Percentiles rank a stretch among this genome's conserved stretches.
These are phyloP conservation scores for Globisporangium iwayamae DNA, from an alignment of 352 stramenopile species.

Conservation along the genomic window DNA sequence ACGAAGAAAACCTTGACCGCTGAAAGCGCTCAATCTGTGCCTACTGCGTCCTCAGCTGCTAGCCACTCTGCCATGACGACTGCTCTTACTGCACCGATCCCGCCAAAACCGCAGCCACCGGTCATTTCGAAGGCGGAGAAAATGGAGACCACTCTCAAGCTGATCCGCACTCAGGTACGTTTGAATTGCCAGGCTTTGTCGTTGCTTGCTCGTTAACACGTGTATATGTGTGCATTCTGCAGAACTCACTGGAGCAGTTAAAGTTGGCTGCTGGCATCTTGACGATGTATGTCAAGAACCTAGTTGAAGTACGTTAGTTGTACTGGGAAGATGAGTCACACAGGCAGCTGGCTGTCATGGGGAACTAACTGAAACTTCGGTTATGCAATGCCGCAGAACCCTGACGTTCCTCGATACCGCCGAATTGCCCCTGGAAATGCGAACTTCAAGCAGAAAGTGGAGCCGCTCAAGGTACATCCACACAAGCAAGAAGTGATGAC, in stretches of 20 bases:
- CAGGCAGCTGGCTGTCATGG: background rate
- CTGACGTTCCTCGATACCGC: conserved; percentile 76
- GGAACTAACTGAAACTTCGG: background rate
- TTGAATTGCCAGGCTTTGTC: background rate
- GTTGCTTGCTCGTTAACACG: background rate
- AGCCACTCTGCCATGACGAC: background rate
- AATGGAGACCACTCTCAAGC: conserved; percentile 46
- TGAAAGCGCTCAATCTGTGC: background rate
- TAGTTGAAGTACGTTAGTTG: conserved; percentile 55
- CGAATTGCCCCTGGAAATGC: conserved; percentile 72
- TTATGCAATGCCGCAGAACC: conserved; percentile 39
- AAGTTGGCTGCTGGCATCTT: conserved; percentile 67
- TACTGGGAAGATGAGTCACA: no score
- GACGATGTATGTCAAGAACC: conserved; percentile 86
- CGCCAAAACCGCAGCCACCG: conserved; percentile 1
- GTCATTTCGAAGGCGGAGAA: conserved; percentile 33
- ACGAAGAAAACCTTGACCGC: background rate
- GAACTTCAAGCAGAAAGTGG: conserved; percentile 86
- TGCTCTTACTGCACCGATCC: background rate
- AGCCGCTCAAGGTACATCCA: conserved; percentile 62
- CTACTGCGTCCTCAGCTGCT: background rate
- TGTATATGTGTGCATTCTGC: conserved; percentile 5
- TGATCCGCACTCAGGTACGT: conserved; percentile 44
- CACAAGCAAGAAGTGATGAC: background rate
- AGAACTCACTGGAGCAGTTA: conserved; percentile 74